A percentile compares a stretch with the other conserved stretches of the same genome.
Conservation (phyloP, 148 eudicot genomes). For the Rhododendron molle region DNA sequence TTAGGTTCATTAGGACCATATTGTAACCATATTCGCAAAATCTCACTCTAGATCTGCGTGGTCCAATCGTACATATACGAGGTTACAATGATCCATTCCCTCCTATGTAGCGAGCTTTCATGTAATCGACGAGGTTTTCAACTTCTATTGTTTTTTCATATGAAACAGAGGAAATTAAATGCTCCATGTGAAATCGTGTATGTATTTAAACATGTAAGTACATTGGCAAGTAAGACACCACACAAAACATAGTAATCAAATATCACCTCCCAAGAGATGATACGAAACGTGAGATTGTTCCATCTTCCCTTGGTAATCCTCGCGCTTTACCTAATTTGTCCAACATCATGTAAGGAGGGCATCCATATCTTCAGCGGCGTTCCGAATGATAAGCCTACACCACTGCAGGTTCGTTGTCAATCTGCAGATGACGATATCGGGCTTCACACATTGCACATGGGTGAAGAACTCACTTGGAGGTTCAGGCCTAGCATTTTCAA, state of each 20-base stretch:
- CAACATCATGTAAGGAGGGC: not conserved
- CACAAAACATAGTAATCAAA: not conserved
- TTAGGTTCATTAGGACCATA: not conserved
- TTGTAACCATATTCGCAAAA: not conserved
- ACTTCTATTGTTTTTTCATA: not conserved
- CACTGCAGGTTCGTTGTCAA: not conserved
- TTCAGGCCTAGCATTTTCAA: not conserved
- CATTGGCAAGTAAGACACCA: not conserved
- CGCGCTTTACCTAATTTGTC: not conserved
- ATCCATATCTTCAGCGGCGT: not conserved
- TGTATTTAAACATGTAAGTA: not conserved
- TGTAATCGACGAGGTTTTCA: not conserved
- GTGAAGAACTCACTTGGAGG: not conserved
- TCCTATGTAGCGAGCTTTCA: too few relatives aligned
- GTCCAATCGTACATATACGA: not conserved
- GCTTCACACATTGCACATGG: not conserved
- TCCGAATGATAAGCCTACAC: not conserved
- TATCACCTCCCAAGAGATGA: not conserved
- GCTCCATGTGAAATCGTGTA: not conserved
- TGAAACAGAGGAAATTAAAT: not conserved
- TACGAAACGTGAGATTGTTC: not conserved
- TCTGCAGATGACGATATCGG: not conserved
- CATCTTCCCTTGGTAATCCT: not conserved
- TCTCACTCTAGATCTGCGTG: not conserved
- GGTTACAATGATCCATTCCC: not conserved